Conservation (phyloP, 2,329 filamentous ascomycete species). For the Ophiostoma novo-ulmi region DNA sequence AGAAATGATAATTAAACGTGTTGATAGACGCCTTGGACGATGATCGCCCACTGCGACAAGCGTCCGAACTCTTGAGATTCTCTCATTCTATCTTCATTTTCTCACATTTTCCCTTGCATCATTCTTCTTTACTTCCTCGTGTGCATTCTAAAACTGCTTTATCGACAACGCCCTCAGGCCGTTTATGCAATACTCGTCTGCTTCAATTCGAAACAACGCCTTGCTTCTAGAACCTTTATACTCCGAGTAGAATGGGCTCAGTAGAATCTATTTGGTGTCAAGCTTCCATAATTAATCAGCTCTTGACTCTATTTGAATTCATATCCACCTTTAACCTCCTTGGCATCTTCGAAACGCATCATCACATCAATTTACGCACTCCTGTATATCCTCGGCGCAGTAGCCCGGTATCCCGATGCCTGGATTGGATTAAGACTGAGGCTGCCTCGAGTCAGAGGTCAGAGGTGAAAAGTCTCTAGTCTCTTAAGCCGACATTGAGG, state of each 20-base stretch:
- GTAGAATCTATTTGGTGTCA: no score
- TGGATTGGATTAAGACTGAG: background rate
- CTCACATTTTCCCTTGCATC: background rate
- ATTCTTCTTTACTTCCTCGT: background rate
- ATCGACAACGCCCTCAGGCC: background rate
- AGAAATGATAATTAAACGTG: no score
- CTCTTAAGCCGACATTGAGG: background rate
- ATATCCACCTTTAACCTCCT: background rate
- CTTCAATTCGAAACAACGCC: background rate
- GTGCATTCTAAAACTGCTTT: background rate
- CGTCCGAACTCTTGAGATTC: background rate
- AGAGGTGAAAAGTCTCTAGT: background rate
- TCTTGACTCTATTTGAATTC: background rate
- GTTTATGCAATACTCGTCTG: background rate
- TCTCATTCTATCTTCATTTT: background rate
- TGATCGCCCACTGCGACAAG: background rate
- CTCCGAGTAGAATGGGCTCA: background rate
- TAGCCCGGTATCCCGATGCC: background rate
- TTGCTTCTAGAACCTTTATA: slow-evolving; percentile 8
- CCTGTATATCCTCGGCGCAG: background rate
- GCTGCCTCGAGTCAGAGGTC: background rate
- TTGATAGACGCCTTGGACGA: background rate
- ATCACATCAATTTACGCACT: background rate
- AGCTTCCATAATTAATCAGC: no score
- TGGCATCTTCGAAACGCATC: slow-evolving; percentile 2